Base-by-base conservation (phyloP, 2,329 filamentous ascomycete species). In the Colletotrichum endophyticum region DNA sequence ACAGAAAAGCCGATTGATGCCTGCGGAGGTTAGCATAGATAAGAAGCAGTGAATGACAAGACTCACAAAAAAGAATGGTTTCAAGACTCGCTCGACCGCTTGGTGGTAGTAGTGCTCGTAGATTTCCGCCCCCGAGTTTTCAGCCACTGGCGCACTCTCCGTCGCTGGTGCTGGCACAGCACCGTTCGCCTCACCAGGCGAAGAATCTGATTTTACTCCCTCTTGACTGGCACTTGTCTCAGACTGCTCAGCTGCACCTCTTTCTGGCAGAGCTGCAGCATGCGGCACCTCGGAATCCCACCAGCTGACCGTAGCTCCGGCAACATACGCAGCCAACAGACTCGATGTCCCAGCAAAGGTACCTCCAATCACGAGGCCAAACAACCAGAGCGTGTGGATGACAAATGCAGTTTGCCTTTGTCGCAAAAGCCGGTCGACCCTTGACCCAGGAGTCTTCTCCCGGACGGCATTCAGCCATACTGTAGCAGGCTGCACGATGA, bases 1-100 rank as follows among this genome's bases (percentile, higher is more conserved):
- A 97, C 94, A 0, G 94, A 93, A 81, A 96, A 96, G 0, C 95
- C 95, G 44, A 96, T 94, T 0, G 90, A 91, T 1, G 90, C 87
- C 87, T 89, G 1, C 3, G 2, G 1, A 3, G 27, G 44, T 80
- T 8, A 80, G 77, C 30, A 25, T 11, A 25, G 2, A 16, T 8
- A 8, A 36, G 16, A n/a, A 12, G 30, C 3, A 28, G 53, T 12
- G 12, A 19, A 11, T 5, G 5, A 56, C 2, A 15, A 9, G 7
- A 83, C 89, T 83, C 80, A 91, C 94, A 80, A 96, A 96, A 84
- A 96, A 96, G 73, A 95, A 89, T 0, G 94, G 94, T 66, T 91
- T 91, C 0, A 96, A 82, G 0, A 96, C 86, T 11, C 86, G 86
- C 4, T 90, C 79, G 0, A 88, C 82, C 0, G 83, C 80, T 3